Base-by-base conservation (phyloP, 106 monocot genomes). In the Cymbidium sinense region DNA sequence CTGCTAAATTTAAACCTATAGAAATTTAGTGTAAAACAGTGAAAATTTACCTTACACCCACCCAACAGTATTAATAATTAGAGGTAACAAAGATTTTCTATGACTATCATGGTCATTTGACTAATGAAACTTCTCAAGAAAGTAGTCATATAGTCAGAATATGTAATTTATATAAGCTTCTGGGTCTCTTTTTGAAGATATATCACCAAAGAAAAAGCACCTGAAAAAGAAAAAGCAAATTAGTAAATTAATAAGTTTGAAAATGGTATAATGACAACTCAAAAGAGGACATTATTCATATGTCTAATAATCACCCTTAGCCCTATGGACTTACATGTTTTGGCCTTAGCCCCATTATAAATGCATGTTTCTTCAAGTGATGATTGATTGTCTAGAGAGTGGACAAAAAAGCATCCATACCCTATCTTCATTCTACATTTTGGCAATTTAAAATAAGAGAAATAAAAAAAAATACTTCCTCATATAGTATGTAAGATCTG, bases 141-240 rank as follows among this genome's bases (percentile, higher is more conserved):
- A 98, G 64, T 88, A 90, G 73, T 98, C 90, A 84, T 91, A 91
- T 30, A 98, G 83, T 37, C 79, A 74, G 79, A 83, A 88, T 31
- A 77, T 70, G 30, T 80, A 84, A 50, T 79, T 77, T 54, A 90
- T 64, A 82, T 91, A 96, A 50, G 85, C 84, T 78, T 88, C 77
- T 43, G 96, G 96, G 78, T 96, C 94, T 81, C 96, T 88, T 88
- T 96, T 96, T 64, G 94, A 92, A 74, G 96, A 96, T 77, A 85
- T 75, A 86, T 96, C 96, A 74, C 96, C 96, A 75, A 83, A 96
- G 83, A 96, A 96, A 61, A 82, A 82, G 76, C 85, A 91, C 85
- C 96, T 96, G 74, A 70, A 81, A 67, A 18, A 70, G 54, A 81
- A 11, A 77, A 34, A 10, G 21, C 27, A 27, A 27, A 74, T 44